Evolutionary conservation across 1,284 basidiomycete species (phyloP).

Genomic region (Paramarasmius palmivorus): DNA sequence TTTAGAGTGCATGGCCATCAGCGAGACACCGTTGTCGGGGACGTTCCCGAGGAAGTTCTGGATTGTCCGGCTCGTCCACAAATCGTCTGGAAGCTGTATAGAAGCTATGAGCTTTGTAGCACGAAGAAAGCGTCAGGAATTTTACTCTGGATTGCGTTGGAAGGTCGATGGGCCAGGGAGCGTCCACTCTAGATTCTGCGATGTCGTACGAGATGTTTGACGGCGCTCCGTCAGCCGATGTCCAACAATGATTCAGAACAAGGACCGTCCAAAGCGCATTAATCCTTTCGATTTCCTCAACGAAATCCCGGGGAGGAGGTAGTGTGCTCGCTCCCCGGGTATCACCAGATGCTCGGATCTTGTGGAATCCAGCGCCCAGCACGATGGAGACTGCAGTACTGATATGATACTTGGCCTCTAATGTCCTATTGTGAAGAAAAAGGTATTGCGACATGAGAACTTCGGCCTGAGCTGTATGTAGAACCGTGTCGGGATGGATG

Average conservation of each 20-base stretch:
- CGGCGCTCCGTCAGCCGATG: slow-evolving; percentile 21
- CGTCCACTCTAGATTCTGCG: slow-evolving; percentile 30
- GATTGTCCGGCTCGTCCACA: slow-evolving; percentile 16
- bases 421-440: slow-evolving; percentile 35
- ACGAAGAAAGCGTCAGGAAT: neutral
- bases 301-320: slow-evolving; percentile 21
- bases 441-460: slow-evolving; percentile 54
- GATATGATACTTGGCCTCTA: slow-evolving; percentile 40
- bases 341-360: slow-evolving; percentile 25
- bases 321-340: slow-evolving; percentile 15
- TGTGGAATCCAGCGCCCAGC: slow-evolving; percentile 36
- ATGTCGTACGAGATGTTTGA: slow-evolving; percentile 21
- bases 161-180: slow-evolving; percentile 44
- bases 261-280: slow-evolving; percentile 44
- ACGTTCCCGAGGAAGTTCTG: slow-evolving; percentile 22
- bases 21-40: slow-evolving; percentile 17
- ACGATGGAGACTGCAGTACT: slow-evolving; percentile 36
- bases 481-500: slow-evolving; percentile 31
- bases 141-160: slow-evolving; percentile 17
- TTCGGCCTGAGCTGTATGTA: slow-evolving; percentile 53
- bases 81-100: slow-evolving; percentile 6
- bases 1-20: slow-evolving; percentile 23
- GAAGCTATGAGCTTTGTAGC: too few relatives aligned
- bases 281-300: slow-evolving; percentile 43
- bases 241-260: slow-evolving; percentile 36